phyloP scores from a whole-genome alignment of 2,329 filamentous ascomycete genomes.

The Colletotrichum sublineola region DNA sequence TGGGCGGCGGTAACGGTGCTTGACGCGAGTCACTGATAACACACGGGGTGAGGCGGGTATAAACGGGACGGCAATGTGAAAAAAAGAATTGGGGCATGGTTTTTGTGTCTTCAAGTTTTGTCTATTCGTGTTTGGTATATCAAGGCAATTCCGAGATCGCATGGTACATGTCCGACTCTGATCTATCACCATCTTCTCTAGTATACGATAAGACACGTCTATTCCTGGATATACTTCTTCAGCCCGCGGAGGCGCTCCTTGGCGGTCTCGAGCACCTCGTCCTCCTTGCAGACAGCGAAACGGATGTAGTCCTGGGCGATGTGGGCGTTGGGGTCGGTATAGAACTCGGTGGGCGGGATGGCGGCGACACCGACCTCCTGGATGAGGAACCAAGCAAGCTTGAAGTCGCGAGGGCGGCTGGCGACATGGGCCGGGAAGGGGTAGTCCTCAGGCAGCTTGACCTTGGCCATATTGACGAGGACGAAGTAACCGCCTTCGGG shows the following conservation, averaged over 20 bases:
- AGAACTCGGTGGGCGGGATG: constrained; percentile 97
- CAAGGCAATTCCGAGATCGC: neutral
- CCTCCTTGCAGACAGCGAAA: constrained; percentile 96
- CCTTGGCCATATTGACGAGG: constrained; percentile 90
- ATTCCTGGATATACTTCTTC: constrained; percentile 74
- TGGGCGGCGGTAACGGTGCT: too few relatives aligned
- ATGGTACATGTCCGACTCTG: neutral
- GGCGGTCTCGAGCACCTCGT: constrained; percentile 83
- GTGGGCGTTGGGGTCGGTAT: constrained; percentile 84
- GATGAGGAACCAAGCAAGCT: constrained; percentile 96
- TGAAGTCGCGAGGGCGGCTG: constrained; percentile 89
- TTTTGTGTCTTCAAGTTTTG: constrained; percentile 4
- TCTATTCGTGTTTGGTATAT: constrained; percentile 19
- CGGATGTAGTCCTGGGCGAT: constrained; percentile 94
- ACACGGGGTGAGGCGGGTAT: neutral
- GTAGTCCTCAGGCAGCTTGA: constrained; percentile 86
- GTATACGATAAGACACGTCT: neutral
- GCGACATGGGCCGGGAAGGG: constrained; percentile 91
- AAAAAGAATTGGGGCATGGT: neutral
- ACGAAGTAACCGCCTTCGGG: constrained; percentile 99
- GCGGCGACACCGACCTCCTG: constrained; percentile 95
- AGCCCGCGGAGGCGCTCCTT: constrained; percentile 81
- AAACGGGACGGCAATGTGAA: neutral
- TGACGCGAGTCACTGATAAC: neutral
- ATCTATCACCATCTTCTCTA: neutral